Base-by-base conservation (phyloP, 1,139 yeast genomes). In the Casaregolazyma lundiana region DNA sequence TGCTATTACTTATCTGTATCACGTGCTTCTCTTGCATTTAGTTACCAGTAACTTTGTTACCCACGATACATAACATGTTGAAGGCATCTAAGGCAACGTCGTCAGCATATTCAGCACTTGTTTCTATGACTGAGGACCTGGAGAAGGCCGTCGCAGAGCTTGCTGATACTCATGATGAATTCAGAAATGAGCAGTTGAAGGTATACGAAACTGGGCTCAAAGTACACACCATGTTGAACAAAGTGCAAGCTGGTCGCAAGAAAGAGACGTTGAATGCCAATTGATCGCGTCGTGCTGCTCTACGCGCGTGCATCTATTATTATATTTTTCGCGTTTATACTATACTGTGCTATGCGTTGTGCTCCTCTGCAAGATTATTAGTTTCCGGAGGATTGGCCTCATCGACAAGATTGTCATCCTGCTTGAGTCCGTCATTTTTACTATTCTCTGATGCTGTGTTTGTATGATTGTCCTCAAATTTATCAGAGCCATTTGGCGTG, bases 141-240 rank as follows among this genome's bases (percentile, higher is more conserved):
- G 17, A 41, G n/a, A 16, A 20, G 17, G 11, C 17, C 7, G n/a
- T 38, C 13, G 7, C 30, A 1, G 8, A 20, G 13, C 44, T 50
- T 3, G 22, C 44, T 4, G 43, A 24, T 30, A 47, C 46, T 15
- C 53, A 53, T 41, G 41, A 30, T 6, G 43, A 45, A 26, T 48
- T 53, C 30, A 21, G 50, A 4, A 24, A 36, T n/a, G 48, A 45
- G 35, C 51, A 52, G 35, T 24, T 42, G 6, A 13, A 21, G 5
- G 43, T 50, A 9, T 51, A 43, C 39, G 39, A 41, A 26, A 46
- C 53, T 1, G 57, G 54, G 9, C 19, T 41, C 20, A 35, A 30
- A 7, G 26, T 53, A 4, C 51, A 44, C 17, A 15, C 37, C 2
- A 35, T 47, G 18, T 36, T 46, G 34, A 37, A 37, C 6, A 47